These are phyloP conservation scores for Penicillium sclerotiorum DNA, from an alignment of 2,329 filamentous ascomycete genomes.

Conservation along the genomic window DNA sequence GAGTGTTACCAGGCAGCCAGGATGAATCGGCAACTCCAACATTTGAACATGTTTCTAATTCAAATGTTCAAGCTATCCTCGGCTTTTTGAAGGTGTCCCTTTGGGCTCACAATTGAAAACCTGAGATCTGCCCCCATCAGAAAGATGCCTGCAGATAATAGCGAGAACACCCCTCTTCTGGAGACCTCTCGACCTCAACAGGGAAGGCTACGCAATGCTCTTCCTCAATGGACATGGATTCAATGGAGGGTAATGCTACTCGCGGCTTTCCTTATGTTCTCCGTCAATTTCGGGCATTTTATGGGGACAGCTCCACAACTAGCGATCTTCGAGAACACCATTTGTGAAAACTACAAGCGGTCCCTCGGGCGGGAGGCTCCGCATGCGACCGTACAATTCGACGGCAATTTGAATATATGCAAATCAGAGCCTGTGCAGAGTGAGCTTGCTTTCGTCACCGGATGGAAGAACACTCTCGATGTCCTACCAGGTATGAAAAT, in stretches of 20 bases:
- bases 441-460: not conserved
- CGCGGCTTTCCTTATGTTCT: not conserved
- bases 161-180: not conserved
- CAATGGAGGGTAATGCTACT: not conserved
- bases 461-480: not conserved
- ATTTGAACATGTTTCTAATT: no score
- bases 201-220: not conserved
- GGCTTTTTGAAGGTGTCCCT: no score
- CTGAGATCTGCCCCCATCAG: not conserved
- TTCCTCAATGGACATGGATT: not conserved
- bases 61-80: no score
- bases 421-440: not conserved
- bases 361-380: not conserved
- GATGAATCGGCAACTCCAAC: no score
- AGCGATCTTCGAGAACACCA: not conserved
- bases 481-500: not conserved
- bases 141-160: not conserved
- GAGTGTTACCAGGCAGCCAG: no score
- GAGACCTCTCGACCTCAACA: not conserved
- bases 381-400: not conserved
- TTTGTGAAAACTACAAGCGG: not conserved
- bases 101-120: no score
- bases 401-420: constrained; percentile 1
- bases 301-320: not conserved
- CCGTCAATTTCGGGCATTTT: constrained; percentile 1